phyloP scores from a whole-genome alignment of 2,329 filamentous ascomycete species.

The Talaromyces pinophilus region DNA sequence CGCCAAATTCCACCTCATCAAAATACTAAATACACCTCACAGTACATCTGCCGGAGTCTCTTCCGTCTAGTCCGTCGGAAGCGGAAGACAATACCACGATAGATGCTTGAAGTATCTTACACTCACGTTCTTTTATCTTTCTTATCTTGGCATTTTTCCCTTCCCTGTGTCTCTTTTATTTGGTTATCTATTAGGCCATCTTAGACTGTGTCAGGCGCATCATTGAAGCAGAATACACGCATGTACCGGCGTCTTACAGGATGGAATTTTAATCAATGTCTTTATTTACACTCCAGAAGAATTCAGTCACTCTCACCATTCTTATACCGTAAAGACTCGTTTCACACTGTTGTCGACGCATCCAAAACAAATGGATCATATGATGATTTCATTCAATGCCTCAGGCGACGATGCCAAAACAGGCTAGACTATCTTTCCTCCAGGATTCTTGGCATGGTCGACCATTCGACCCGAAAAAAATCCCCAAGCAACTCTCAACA shows the following conservation, averaged over 20 bases:
- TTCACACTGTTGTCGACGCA: neutral
- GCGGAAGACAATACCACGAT: conserved; percentile 2
- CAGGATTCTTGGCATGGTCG: conserved; percentile 12
- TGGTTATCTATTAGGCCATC: neutral
- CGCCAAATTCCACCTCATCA: neutral
- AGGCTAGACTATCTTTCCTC: neutral
- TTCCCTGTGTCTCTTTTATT: neutral
- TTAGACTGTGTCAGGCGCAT: conserved; percentile 1
- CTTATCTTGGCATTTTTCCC: neutral
- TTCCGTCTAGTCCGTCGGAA: conserved; percentile 13
- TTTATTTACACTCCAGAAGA: neutral
- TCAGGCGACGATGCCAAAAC: neutral
- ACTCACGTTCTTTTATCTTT: neutral
- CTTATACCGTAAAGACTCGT: neutral
- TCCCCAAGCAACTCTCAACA: neutral
- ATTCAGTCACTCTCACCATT: neutral
- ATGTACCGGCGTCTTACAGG: neutral
- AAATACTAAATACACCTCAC: conserved; percentile 22
- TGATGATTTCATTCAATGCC: neutral
- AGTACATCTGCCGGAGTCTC: conserved; percentile 18
- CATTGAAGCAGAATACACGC: neutral
- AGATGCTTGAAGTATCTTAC: neutral
- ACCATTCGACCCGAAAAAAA: conserved; percentile 10
- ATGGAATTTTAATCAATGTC: neutral
- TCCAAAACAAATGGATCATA: neutral